Conservation (phyloP, 208 protist genomes). For the Porcisia deanei region DNA sequence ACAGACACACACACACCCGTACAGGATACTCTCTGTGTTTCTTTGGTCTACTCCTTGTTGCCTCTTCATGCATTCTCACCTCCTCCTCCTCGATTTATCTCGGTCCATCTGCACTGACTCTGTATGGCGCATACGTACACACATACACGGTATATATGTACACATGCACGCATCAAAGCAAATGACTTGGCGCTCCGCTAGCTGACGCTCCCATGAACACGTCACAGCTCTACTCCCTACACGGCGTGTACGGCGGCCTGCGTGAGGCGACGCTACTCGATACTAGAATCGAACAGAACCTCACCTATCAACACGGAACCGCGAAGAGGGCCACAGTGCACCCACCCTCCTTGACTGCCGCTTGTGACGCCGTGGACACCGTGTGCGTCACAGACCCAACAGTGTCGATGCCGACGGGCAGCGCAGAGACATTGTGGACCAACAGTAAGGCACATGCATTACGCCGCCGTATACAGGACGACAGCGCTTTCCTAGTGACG, state of each 20-base stretch:
- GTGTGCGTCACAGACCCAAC: no score
- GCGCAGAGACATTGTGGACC: neutral
- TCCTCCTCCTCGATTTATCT: neutral
- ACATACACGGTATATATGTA: neutral
- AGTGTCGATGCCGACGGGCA: neutral
- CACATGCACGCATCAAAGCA: neutral
- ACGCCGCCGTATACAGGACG: neutral
- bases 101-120: neutral
- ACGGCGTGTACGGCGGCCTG: conserved; percentile 6
- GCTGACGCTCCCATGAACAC: neutral
- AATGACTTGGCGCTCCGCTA: neutral
- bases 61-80: neutral
- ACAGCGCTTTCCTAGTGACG: conserved; percentile 4
- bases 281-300: neutral
- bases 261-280: neutral
- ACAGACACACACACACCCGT: neutral
- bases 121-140: neutral
- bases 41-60: neutral
- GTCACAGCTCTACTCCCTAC: neutral
- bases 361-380: neutral
- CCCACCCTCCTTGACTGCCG: neutral
- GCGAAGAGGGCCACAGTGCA: neutral
- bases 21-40: neutral
- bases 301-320: neutral
- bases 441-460: neutral